Evolutionary conservation across 2,329 filamentous ascomycete genomes (phyloP), one percentile per base, ranked within the genome.

Genomic region (Talaromyces sp.): DNA sequence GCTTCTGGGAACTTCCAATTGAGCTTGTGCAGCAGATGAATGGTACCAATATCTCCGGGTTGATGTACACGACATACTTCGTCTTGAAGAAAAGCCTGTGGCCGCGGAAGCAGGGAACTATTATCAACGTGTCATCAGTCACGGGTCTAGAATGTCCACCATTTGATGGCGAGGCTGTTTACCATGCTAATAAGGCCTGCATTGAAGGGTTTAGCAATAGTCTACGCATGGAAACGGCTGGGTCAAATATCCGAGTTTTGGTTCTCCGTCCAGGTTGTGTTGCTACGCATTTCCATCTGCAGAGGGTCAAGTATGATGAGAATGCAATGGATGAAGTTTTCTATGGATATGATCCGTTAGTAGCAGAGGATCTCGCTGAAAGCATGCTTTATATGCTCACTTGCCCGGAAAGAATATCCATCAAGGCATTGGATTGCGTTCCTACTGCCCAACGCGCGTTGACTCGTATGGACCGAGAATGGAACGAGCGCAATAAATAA

Each of bases 201-300:
- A 78, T 80, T 57, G 80, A 83, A 59, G 81, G 70, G 0, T 82
- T 84, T 63, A 79, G 78, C 0, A 82, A 84, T 59, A 74, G 75
- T 1, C 71, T 84, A 10, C 70, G 81, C 0, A 81, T 74, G 19
- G 82, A 85, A 67, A 66, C 82, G 9, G 68, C 64, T 25, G 77
- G 74, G 3, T 80, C 79, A 0, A 76, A 81, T 63, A 80, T 82
- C 59, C 74, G 77, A n/a, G 79, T 82, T 0, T 60, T 82, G 7
- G 78, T 77, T 0, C 63, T 82, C 15, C 67, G 80, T 33, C 81
- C 81, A 0, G 81, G 80, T 0, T 74, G 77, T n/a, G 79, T 81
- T 11, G 77, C 75, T 4, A 82, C 78, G 0, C 72, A 82, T 62
- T 83, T 83, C 55, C 81, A 83, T 63, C 68, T 74, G 49, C 75